Evolutionary conservation across 2,329 filamentous ascomycete species (phyloP), one percentile per base, ranked within the genome.

Genomic region (Eurotiales sp.): DNA sequence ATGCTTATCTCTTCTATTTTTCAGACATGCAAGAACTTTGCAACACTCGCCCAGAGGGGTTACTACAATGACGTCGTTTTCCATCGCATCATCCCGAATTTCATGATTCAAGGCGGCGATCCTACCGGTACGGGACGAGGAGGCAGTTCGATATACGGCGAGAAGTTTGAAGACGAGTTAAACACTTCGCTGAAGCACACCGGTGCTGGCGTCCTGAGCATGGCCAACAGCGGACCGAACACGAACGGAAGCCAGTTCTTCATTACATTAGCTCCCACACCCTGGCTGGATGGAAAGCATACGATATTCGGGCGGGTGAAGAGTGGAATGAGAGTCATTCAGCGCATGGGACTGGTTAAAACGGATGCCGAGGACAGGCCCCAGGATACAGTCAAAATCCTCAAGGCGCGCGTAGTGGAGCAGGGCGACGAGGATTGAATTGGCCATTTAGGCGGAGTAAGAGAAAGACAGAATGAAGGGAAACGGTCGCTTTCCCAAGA

Each of bases 171-270:
- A 55, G 93, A 99, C 73, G 93, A 99, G 77, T 92, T 97, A 61
- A 76, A 80, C 42, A 72, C 83, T 2, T 75, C 76, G 4, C 76
- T 99, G 50, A 93, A 92, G 67, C 93, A 99, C 74, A 95, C 90
- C 0, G 92, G 92, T 32, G 91, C 92, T 3, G 92, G 92, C 1
- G 79, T 97, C n/a, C 75, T 99, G 61, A 90, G 85, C 72, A 99
- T 99, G 93, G 93, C 93, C 54, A 99, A 99, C 72, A 84, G 85
- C 14, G 93, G 93, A 0, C 88, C 89, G 8, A 84, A 97, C 69
- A 95, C 92, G 30, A 97, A 97, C 69, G 92, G 92, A 19, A 89
- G 84, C 53, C 93, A 97, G 72, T 99, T 97, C 72, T 97, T 97
- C 68, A 84, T 99, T 59, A 97, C 93, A 0, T 78, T 97, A 29